phyloP scores from a whole-genome alignment of 805 yeast species.

The Isabelozyma pseudorhagii region DNA sequence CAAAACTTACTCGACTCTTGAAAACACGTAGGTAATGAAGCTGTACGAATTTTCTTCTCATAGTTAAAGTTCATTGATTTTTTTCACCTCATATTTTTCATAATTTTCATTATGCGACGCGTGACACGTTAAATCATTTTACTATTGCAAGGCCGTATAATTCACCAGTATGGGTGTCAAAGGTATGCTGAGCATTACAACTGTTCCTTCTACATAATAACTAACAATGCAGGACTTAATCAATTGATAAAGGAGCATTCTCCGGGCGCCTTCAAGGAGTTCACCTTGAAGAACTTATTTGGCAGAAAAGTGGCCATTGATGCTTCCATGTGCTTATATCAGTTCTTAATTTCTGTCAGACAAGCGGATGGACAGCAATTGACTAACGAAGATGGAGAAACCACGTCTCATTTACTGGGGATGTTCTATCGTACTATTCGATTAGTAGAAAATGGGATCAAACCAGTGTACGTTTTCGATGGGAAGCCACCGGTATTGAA shows the following conservation, averaged over 20 bases:
- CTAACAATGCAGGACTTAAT: conserved; percentile 61
- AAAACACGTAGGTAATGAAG: no score
- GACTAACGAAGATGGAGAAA: conserved; percentile 85
- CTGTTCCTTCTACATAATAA: background rate
- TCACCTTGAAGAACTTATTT: conserved; percentile 79
- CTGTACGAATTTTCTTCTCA: no score
- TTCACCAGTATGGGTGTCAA: conserved; percentile 26
- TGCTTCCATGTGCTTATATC: conserved; percentile 96
- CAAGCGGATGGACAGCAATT: conserved; percentile 96
- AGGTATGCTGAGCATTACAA: conserved; percentile 11
- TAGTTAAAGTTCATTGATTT: no score
- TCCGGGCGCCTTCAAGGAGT: conserved; percentile 71
- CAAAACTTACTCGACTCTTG: no score
- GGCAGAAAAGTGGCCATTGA: conserved; percentile 98
- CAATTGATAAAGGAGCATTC: conserved; percentile 88
- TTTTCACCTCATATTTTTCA: background rate
- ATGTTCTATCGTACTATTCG: conserved; percentile 91
- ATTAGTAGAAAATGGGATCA: conserved; percentile 88
- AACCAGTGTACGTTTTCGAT: conserved; percentile 95
- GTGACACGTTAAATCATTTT: background rate
- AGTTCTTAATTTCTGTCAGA: conserved; percentile 92
- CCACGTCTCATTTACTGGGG: conserved; percentile 91
- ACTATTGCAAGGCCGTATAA: no score
- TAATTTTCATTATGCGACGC: background rate
- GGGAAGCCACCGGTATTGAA: conserved; percentile 96